Evolutionary conservation across 2,329 filamentous ascomycete genomes (phyloP).

Genomic region (Colletotrichum viniferum): DNA sequence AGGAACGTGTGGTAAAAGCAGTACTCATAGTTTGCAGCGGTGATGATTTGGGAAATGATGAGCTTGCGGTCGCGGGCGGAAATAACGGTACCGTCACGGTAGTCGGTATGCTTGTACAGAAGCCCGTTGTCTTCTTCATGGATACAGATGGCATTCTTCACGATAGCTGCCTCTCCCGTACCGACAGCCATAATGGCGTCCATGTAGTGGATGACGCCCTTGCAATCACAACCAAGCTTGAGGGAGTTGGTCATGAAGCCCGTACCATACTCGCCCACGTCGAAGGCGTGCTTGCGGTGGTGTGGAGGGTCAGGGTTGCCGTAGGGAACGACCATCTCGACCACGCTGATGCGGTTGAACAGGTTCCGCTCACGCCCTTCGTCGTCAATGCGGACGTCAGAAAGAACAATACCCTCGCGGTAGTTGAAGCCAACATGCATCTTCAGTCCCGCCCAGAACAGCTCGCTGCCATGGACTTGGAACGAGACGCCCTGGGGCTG

Average conservation of each 20-base stretch:
- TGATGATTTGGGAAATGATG: conserved; percentile 76
- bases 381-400: conserved; percentile 49
- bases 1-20: conserved; percentile 42
- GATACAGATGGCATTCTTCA: conserved; percentile 80
- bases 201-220: conserved; percentile 68
- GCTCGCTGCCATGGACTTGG: conserved; percentile 50
- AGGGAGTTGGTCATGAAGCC: conserved; percentile 66
- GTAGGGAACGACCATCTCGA: conserved; percentile 6
- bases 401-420: conserved; percentile 60
- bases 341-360: conserved; percentile 2
- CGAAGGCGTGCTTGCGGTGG: neutral
- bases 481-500: conserved; percentile 74
- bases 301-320: neutral
- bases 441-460: conserved; percentile 63
- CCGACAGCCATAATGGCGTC: conserved; percentile 65
- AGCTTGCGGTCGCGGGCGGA: conserved; percentile 76
- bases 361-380: neutral
- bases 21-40: conserved; percentile 81
- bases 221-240: conserved; percentile 67
- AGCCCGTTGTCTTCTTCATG: conserved; percentile 79
- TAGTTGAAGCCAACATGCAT: conserved; percentile 52
- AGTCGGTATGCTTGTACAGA: conserved; percentile 78
- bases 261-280: neutral
- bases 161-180: conserved; percentile 69
- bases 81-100: conserved; percentile 72